Conservation (phyloP, 257 asterid genomes). For the Rauvolfia tetraphylla region DNA sequence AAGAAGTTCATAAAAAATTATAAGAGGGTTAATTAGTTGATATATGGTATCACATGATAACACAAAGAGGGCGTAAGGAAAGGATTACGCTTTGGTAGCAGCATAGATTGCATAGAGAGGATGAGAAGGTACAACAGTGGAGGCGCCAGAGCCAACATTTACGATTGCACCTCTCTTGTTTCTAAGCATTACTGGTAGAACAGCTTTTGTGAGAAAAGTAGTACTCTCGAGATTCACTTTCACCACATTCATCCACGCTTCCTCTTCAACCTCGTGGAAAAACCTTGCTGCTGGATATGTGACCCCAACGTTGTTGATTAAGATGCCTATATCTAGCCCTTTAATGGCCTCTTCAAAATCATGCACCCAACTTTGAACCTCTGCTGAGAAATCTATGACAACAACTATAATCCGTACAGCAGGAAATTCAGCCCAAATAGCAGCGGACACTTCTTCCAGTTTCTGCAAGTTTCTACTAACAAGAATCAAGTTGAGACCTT, state of each 20-base stretch:
- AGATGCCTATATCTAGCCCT: slow-evolving; percentile 67
- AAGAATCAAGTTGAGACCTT: slow-evolving; percentile 62
- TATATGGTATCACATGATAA: neutral
- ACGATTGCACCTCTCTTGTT: slow-evolving; percentile 63
- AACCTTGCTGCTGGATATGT: slow-evolving; percentile 67
- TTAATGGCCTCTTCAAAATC: slow-evolving; percentile 29
- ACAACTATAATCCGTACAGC: slow-evolving; percentile 21
- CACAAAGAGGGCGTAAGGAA: neutral
- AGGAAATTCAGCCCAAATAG: slow-evolving; percentile 38
- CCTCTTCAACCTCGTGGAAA: slow-evolving; percentile 66
- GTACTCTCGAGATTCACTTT: slow-evolving; percentile 65
- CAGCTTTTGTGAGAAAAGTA: slow-evolving; percentile 44
- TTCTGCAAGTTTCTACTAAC: slow-evolving; percentile 46
- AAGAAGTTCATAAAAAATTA: too few relatives aligned
- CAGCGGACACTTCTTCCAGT: slow-evolving; percentile 36
- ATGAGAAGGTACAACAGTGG: slow-evolving; percentile 74
- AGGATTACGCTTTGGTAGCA: slow-evolving; percentile 82
- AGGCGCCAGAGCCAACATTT: slow-evolving; percentile 76
- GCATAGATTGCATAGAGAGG: slow-evolving; percentile 84
- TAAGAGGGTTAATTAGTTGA: neutral
- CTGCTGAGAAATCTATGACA: slow-evolving; percentile 43
- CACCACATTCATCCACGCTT: slow-evolving; percentile 54
- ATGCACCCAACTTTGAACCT: slow-evolving; percentile 15
- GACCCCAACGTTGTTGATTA: slow-evolving; percentile 83
- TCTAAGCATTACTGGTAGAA: slow-evolving; percentile 47